Evolutionary conservation across 2,329 filamentous ascomycete genomes (phyloP).

Genomic region (Trichoderma endophyticum): DNA sequence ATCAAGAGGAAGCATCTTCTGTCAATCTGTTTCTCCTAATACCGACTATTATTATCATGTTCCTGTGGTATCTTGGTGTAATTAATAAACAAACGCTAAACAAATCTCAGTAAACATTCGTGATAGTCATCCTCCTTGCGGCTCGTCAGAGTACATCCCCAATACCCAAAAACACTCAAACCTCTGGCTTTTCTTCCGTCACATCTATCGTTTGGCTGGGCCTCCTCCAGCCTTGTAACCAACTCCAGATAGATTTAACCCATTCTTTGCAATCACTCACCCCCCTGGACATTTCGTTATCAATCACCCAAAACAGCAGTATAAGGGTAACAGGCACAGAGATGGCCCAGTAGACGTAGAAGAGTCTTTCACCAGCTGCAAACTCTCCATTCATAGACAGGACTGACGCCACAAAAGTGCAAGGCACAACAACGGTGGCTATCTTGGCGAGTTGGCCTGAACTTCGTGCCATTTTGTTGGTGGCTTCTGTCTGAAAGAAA

Average conservation of each 20-base stretch:
- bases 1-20: too few relatives aligned
- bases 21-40: accelerated
- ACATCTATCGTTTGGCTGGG: not conserved
- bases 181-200: not conserved
- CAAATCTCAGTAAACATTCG: not conserved
- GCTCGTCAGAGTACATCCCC: not conserved
- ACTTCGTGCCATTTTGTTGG: not conserved
- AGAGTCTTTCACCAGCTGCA: not conserved
- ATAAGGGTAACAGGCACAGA: not conserved
- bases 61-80: not conserved
- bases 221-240: not conserved
- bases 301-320: not conserved
- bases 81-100: not conserved
- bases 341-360: not conserved
- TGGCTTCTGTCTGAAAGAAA: not conserved
- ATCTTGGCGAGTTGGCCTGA: not conserved
- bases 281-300: not conserved
- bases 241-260: not conserved
- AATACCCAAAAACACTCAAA: not conserved
- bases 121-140: not conserved
- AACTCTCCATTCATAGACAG: not conserved
- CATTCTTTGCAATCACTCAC: not conserved
- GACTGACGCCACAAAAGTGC: not conserved
- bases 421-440: not conserved
- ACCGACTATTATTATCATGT: accelerated